Evolutionary conservation across 108 stramenopile species (phyloP), one percentile per base, ranked within the genome.

Genomic region (Nannochloropsis gaditana): DNA sequence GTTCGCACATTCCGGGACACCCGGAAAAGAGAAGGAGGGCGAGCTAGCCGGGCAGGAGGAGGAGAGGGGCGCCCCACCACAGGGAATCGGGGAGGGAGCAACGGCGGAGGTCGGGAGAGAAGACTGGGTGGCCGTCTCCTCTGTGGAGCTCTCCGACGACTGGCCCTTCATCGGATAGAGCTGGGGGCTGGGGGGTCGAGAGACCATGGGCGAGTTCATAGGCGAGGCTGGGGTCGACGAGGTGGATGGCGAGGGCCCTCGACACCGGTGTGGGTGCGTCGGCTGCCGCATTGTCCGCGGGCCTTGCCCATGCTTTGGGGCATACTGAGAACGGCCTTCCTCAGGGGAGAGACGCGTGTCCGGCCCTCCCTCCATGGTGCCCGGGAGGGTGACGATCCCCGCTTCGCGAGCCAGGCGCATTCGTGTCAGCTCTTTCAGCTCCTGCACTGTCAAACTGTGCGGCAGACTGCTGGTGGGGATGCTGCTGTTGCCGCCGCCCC

Each of bases 371-470:
- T 31, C 31, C 31, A 31, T 1, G 31, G 31, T 31, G 31, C 31
- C 31, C 31, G 31, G 31, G 47, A 15, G 41, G 31, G 47, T 50
- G 47, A 50, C 15, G 47, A 50, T 45, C 10, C 90, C 86, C 5
- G 93, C 94, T 84, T 95, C 94, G 1, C 92, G 92, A 43, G 94
- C 94, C 41, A 94, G 92, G 59, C 95, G 84, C 17, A 95, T 94
- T 84, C 93, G 93, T 17, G 96, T 96, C 94, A 96, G 94, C 87
- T 95, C 94, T 86, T 96, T 96, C 79, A 96, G 91, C 89, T 96
- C 96, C 83, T 95, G 92, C 10, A 96, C 96, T 5, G 96, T 96
- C 43, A 96, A 90, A 21, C 96, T 95, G 84, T 95, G 96, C 79
- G 95, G 94, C 44, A 96, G 15, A 15, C 47, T 50, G 88, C 82